Percentiles rank a stretch among this genome's conserved stretches.
These are phyloP conservation scores for Sorghum bicolor DNA, from an alignment of 176 grass and related monocot genomes.

Conservation along the genomic window DNA sequence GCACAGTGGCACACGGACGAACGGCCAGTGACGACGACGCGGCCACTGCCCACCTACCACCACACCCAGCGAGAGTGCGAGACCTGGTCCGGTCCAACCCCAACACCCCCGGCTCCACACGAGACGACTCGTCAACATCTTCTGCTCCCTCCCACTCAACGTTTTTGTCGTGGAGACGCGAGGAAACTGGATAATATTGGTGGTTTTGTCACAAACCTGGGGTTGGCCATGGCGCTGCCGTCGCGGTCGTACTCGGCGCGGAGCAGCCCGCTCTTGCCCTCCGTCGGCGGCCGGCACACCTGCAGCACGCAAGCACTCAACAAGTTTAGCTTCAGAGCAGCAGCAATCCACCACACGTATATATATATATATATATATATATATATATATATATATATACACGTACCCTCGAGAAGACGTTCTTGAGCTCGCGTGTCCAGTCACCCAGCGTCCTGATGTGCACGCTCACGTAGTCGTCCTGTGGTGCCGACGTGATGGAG, in stretches of 20 bases:
- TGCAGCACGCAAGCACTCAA: background rate
- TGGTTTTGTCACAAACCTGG: slow-evolving; percentile 44
- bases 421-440: slow-evolving; percentile 93
- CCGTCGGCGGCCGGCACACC: slow-evolving; percentile 79
- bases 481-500: slow-evolving; percentile 90
- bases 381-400: too few species aligned
- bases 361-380: too few species aligned
- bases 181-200: too few species aligned
- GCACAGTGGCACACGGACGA: background rate
- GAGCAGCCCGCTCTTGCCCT: slow-evolving; percentile 85
- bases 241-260: slow-evolving; percentile 72
- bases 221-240: slow-evolving; percentile 38
- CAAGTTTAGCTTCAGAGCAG: too few species aligned
- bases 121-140: background rate
- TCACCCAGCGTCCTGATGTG: slow-evolving; percentile 91
- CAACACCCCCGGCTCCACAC: background rate
- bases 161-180: too few species aligned
- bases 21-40: background rate
- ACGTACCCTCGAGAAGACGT: slow-evolving; percentile 70
- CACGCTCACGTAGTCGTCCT: slow-evolving; percentile 83
- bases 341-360: too few species aligned
- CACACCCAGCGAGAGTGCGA: background rate
- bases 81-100: slow-evolving; percentile 7
- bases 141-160: too few species aligned
- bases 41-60: background rate